Evolutionary conservation across 192 early-diverging fungal species (phyloP).

Genomic region (Entomortierella beljakovae): DNA sequence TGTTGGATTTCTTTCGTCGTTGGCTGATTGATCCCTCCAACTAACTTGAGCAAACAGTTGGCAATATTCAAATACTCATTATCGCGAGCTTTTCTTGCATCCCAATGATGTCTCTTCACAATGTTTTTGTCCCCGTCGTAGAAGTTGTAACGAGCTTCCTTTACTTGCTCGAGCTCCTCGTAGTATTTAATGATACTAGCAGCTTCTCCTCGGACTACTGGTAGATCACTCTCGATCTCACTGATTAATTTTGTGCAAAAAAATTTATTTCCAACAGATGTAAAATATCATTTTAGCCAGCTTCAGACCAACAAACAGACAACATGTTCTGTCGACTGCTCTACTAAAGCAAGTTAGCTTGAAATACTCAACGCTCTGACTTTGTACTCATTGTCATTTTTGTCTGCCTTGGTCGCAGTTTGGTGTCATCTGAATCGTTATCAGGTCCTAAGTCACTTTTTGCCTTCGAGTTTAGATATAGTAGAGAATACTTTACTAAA

Average conservation of each 20-base stretch:
- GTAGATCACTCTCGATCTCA: conserved; percentile 4
- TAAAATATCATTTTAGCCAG: no score
- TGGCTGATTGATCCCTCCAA: conserved; percentile 6
- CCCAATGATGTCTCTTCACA: conserved; percentile 1
- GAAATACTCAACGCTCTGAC: no score
- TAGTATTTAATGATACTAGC: background rate
- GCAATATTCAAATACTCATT: background rate
- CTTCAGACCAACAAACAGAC: no score
- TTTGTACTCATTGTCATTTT: no score
- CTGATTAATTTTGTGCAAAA: background rate
- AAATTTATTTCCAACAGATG: no score
- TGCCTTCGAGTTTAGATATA: no score
- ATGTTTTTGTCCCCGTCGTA: background rate
- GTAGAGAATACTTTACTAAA: no score
- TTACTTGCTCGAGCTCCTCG: background rate
- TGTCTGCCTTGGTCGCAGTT: no score
- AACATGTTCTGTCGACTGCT: no score
- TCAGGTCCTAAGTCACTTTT: no score
- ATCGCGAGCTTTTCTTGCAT: conserved; percentile 1
- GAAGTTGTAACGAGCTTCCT: background rate
- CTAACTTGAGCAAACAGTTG: conserved; percentile 4
- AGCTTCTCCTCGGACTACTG: background rate
- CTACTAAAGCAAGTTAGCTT: no score
- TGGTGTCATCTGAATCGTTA: no score
- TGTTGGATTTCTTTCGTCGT: background rate